phyloP scores from a whole-genome alignment of 2,329 filamentous ascomycete species.

The Botrytis tulipae region DNA sequence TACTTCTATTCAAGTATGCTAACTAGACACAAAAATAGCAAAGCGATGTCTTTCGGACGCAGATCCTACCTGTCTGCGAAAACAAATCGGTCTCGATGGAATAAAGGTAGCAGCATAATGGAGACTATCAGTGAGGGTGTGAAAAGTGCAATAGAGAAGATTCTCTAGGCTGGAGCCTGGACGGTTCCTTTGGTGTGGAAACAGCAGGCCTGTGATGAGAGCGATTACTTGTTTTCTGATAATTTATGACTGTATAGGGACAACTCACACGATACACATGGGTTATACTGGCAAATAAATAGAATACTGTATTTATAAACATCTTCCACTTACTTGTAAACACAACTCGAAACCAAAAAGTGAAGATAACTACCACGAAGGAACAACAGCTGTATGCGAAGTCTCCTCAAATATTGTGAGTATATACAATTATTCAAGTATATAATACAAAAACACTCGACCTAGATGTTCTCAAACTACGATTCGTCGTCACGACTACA shows the following conservation, averaged over 20 bases:
- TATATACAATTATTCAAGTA: neutral
- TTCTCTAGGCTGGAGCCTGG: neutral
- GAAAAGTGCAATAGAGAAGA: neutral
- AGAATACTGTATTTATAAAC: neutral
- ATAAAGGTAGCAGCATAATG: neutral
- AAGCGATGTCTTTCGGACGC: neutral
- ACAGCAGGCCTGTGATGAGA: neutral
- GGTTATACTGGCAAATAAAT: neutral
- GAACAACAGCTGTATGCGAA: neutral
- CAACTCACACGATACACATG: neutral
- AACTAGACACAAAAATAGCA: neutral
- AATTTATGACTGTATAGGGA: neutral
- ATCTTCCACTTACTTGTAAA: neutral
- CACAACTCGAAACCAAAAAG: neutral
- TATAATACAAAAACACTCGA: neutral
- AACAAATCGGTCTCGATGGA: neutral
- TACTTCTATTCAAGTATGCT: neutral
- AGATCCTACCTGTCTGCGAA: neutral
- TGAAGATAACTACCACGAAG: neutral
- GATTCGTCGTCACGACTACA: neutral
- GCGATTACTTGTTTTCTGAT: neutral
- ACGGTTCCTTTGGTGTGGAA: neutral
- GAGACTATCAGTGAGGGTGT: neutral
- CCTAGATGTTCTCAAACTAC: neutral
- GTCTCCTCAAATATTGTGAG: neutral